Base-by-base conservation (phyloP, 805 yeast genomes). In the Yamadazyma ubonensis region DNA sequence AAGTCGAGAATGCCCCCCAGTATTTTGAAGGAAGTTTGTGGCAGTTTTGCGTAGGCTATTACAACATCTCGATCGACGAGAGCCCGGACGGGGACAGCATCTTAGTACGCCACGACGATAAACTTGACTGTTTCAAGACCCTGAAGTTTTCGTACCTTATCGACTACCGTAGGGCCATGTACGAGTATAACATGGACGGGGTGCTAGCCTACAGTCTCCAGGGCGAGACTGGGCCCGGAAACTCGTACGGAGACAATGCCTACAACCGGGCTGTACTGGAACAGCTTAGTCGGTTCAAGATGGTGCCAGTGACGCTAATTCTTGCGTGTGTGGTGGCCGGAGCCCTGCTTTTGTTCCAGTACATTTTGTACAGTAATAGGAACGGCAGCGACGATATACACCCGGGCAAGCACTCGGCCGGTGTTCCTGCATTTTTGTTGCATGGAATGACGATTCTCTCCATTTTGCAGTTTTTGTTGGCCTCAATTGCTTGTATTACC, bases 1-100 rank as follows among this genome's bases (percentile, higher is more conserved):
- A 75, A 46, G 78, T 77, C 10, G 58, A 59, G 5, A 44, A 51
- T 20, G 73, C 78, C 1, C 81, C 83, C 1, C 79, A 78, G 50
- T 70, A 59, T 42, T 63, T 75, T 4, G 46, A 61, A 8, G 60
- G 70, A 0, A 59, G 70, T 5, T 36, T 74, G 3, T 61, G 69
- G 65, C 54, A 59, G 36, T 73, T 74, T 67, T 76, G 81, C 48
- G 63, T 57, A 37, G 76, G 75, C 1, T 57, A 54, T 38, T 71
- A 68, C 45, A 60, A 61, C 32, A 15, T 31, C 9, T 38, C 48
- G 14, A 52, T 61, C 14, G 23, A 43, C 16, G 14, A 32, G 16
- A 11, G 18, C 25, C 39, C 44, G 28, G 15, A 43, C 33, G 14
- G 50, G 25, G 59, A 58, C 3, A 25, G 44, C 3, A 34, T n/a